Conservation (phyloP, 192 early-diverging fungal genomes). For the Powellomyces hirtus region DNA sequence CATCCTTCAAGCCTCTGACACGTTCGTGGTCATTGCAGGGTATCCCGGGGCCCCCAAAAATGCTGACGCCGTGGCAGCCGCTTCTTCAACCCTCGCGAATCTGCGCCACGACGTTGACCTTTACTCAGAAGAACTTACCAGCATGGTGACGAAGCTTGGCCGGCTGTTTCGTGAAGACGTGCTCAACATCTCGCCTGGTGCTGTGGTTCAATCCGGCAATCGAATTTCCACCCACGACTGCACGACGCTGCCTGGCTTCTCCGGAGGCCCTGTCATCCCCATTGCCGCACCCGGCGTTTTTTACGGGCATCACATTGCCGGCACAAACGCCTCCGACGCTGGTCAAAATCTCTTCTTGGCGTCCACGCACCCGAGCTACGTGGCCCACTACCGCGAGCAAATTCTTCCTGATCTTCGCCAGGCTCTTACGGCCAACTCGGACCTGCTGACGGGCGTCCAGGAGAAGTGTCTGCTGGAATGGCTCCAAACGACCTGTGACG, state of each 20-base stretch:
- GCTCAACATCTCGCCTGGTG: neutral
- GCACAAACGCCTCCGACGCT: neutral
- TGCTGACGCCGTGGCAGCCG: neutral
- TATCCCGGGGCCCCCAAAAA: neutral
- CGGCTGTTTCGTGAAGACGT: conserved; percentile 7
- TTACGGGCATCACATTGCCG: conserved; percentile 1
- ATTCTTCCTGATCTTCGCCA: neutral
- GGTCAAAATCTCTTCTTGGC: conserved; percentile 2
- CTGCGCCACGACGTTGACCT: neutral
- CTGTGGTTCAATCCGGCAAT: neutral
- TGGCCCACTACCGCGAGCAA: neutral
- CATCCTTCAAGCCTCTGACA: neutral
- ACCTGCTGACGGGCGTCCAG: neutral
- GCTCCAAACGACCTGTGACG: neutral
- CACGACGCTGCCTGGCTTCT: neutral
- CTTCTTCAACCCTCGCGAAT: neutral
- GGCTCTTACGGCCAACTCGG: neutral
- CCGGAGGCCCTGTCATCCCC: neutral
- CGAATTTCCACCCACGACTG: conserved; percentile 4
- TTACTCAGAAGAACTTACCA: neutral
- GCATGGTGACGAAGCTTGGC: neutral
- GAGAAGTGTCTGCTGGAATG: neutral
- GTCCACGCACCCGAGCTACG: neutral
- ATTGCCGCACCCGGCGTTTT: neutral
- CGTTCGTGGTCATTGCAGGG: neutral